A percentile compares a stretch with the other conserved stretches of the same genome.
These are phyloP conservation scores for Phytophthora melonis DNA, from an alignment of 352 stramenopile species.

Conservation along the genomic window DNA sequence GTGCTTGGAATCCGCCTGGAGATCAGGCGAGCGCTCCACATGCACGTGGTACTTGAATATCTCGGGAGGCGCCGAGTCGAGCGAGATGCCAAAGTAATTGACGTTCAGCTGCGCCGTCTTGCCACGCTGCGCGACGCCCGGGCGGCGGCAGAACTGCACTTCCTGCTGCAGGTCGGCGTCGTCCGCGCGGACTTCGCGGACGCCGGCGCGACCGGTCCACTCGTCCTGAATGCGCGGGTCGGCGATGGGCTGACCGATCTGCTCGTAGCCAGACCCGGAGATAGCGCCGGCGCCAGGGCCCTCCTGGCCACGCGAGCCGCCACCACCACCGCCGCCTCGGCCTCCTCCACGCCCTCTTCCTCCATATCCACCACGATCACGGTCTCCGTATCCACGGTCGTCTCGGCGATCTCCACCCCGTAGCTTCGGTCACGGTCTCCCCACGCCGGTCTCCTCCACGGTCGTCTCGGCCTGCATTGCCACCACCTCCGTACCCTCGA, in stretches of 20 bases:
- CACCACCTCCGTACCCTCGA: slow-evolving; percentile 17
- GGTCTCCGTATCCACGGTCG: slow-evolving; percentile 14
- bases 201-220: slow-evolving; percentile 46
- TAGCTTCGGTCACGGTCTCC: slow-evolving; percentile 20
- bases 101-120: slow-evolving; percentile 49
- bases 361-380: slow-evolving; percentile 18
- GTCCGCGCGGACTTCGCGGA: slow-evolving; percentile 37
- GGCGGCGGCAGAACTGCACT: slow-evolving; percentile 52
- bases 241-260: slow-evolving; percentile 51
- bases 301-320: slow-evolving; percentile 35
- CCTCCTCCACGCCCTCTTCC: slow-evolving; percentile 20
- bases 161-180: slow-evolving; percentile 46
- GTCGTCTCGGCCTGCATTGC: background rate
- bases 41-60: slow-evolving; percentile 78
- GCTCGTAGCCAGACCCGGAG: slow-evolving; percentile 54
- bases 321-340: slow-evolving; percentile 19
- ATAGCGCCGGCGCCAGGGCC: slow-evolving; percentile 46
- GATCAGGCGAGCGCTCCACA: slow-evolving; percentile 49
- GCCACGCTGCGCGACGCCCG: slow-evolving; percentile 38
- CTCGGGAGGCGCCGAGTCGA: slow-evolving; percentile 49
- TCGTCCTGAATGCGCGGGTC: slow-evolving; percentile 55
- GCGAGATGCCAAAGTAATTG: slow-evolving; percentile 69
- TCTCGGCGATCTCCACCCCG: slow-evolving; percentile 27
- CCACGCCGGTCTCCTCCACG: slow-evolving; percentile 18
- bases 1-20: slow-evolving; percentile 54